These are phyloP conservation scores for Diddensiella santjacobensis DNA, from an alignment of 805 yeast genomes.

Conservation along the genomic window DNA sequence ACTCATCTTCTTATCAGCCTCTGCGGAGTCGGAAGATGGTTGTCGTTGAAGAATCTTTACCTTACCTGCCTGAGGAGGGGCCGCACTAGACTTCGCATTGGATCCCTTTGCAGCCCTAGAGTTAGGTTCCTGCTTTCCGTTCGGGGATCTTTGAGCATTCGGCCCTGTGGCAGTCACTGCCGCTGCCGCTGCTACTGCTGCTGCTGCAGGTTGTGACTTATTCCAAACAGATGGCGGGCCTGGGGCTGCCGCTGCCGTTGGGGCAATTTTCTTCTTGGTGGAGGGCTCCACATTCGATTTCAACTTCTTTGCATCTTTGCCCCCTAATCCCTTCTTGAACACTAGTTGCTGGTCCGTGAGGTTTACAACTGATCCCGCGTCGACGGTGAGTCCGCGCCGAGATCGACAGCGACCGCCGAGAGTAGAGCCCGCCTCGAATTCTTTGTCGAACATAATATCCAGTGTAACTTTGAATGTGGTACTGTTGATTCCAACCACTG, in stretches of 20 bases:
- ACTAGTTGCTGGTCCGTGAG: conserved; percentile 69
- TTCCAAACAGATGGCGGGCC: conserved; percentile 7
- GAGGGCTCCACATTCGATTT: conserved; percentile 41
- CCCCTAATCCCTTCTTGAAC: too few species aligned
- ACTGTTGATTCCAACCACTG: conserved; percentile 71
- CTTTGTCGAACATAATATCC: conserved; percentile 79
- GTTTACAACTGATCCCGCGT: conserved; percentile 77
- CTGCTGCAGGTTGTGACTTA: not conserved
- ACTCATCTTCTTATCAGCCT: conserved; percentile 26
- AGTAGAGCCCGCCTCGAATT: conserved; percentile 76
- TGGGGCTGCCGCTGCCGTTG: not conserved
- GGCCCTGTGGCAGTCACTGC: conserved; percentile 5
- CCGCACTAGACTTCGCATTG: conserved; percentile 1
- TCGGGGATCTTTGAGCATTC: conserved; percentile 10
- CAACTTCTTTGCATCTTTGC: too few species aligned
- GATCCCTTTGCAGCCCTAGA: not conserved
- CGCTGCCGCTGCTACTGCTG: conserved; percentile 8
- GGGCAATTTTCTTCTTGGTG: not conserved
- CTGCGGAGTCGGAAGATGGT: conserved; percentile 4
- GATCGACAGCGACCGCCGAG: conserved; percentile 73
- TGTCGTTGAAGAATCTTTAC: conserved; percentile 1
- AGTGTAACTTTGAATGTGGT: conserved; percentile 52
- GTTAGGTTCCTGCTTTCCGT: conserved; percentile 1
- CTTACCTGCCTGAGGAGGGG: not conserved
- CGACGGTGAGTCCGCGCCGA: conserved; percentile 80